A percentile compares a stretch with the other conserved stretches of the same genome.
Evolutionary conservation across 2,329 filamentous ascomycete species (phyloP).

Genomic region (Boeremia exigua): DNA sequence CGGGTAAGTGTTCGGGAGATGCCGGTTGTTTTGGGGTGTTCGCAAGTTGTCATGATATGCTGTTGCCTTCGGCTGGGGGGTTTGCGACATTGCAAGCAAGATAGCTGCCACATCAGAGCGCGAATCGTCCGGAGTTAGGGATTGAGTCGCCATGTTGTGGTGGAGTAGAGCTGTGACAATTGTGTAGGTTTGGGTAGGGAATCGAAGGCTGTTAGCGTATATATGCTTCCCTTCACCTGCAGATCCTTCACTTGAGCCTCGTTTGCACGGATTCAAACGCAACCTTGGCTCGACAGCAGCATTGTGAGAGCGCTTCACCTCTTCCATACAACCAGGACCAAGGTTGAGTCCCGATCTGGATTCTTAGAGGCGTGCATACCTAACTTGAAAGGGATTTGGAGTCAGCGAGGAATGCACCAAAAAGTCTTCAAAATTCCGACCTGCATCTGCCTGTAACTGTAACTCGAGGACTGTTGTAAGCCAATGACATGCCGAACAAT

Average conservation of each 20-base stretch:
- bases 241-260: neutral
- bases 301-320: no score
- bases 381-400: no score
- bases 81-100: neutral
- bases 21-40: neutral
- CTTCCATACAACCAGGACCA: no score
- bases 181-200: neutral
- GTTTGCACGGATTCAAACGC: neutral
- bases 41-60: no score
- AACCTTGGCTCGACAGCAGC: neutral
- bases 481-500: no score
- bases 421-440: no score
- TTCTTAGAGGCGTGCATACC: no score
- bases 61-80: neutral
- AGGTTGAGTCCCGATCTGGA: no score
- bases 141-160: neutral
- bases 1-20: neutral
- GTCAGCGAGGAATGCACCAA: no score
- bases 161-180: neutral
- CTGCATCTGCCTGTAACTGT: no score
- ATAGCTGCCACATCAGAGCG: neutral
- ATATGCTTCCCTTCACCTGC: neutral
- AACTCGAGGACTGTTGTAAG: no score
- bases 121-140: neutral
- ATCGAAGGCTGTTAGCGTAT: neutral